These are phyloP conservation scores for Arthrinium puccinioides DNA, from an alignment of 2,329 filamentous ascomycete species.

Conservation along the genomic window DNA sequence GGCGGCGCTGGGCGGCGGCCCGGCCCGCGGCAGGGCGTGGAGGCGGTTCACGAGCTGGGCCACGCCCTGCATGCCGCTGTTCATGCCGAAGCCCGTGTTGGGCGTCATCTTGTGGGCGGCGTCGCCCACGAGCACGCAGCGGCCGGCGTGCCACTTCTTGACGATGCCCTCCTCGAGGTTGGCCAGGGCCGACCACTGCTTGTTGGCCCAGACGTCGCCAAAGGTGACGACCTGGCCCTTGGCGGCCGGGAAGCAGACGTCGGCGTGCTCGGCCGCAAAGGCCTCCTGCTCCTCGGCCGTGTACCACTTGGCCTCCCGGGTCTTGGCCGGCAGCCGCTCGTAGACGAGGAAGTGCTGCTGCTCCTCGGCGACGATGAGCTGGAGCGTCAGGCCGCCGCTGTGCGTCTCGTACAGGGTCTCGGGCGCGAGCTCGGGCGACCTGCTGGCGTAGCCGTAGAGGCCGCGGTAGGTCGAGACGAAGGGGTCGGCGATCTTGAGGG, in stretches of 20 bases:
- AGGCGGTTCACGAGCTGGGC: conserved; percentile 19
- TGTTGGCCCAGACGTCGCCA: conserved; percentile 16
- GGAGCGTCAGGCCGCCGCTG: conserved; percentile 11
- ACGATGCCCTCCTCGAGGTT: conserved; percentile 26
- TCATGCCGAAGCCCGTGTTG: conserved; percentile 24
- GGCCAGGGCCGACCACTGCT: conserved; percentile 13
- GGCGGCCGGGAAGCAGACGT: conserved; percentile 16
- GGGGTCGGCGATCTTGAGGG: conserved; percentile 10
- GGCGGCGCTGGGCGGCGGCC: conserved; percentile 8
- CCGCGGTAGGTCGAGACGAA: conserved; percentile 16
- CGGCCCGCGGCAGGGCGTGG: conserved; percentile 8
- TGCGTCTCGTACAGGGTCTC: conserved; percentile 9
- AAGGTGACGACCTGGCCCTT: conserved; percentile 11
- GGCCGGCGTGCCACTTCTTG: conserved; percentile 20
- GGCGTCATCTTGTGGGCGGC: conserved; percentile 27
- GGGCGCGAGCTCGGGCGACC: conserved; percentile 3
- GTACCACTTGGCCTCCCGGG: conserved; percentile 17
- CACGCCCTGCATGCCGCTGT: conserved; percentile 21
- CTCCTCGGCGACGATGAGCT: conserved; percentile 16
- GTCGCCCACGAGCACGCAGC: conserved; percentile 27
- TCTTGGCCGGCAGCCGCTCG: conserved; percentile 12
- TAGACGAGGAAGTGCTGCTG: conserved; percentile 8
- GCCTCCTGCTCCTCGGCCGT: conserved; percentile 20
- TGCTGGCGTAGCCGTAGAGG: conserved; percentile 11
- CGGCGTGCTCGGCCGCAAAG: conserved; percentile 13